phyloP scores from a whole-genome alignment of 495 filamentous ascomycete genomes.

The Aspergillus kassunensis region DNA sequence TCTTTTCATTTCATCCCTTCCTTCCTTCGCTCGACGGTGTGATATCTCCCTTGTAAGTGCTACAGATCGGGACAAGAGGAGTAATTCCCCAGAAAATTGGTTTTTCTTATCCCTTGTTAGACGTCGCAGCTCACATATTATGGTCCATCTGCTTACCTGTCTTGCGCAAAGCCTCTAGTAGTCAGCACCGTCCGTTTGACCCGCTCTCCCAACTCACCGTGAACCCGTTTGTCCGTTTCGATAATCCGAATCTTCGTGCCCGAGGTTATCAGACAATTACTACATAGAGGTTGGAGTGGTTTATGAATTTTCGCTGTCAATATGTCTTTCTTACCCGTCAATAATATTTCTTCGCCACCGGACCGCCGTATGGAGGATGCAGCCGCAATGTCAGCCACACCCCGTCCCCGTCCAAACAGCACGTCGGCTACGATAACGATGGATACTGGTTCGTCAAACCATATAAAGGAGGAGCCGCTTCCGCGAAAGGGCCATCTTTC shows the following conservation, averaged over 20 bases:
- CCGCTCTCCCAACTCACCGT: conserved; percentile 12
- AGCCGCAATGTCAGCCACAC: conserved; percentile 58
- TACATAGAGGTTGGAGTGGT: conserved; percentile 23
- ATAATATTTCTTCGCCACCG: conserved; percentile 60
- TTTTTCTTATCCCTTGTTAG: conserved; percentile 10
- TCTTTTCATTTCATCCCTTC: conserved; percentile 6
- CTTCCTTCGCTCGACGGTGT: conserved; percentile 7
- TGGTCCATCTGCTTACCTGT: conserved; percentile 22
- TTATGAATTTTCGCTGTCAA: conserved; percentile 17
- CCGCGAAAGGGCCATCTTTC: conserved; percentile 24
- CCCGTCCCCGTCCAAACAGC: conserved; percentile 48
- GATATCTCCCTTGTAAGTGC: conserved; percentile 12
- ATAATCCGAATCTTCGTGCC: conserved; percentile 15
- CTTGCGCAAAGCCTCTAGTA: conserved; percentile 23
- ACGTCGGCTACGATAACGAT: conserved; percentile 34
- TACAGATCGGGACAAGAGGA: not conserved
- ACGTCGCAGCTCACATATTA: conserved; percentile 8
- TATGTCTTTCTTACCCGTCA: conserved; percentile 73
- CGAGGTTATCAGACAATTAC: conserved; percentile 11
- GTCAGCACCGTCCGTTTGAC: conserved; percentile 18
- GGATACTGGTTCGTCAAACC: conserved; percentile 26
- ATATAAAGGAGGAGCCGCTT: conserved; percentile 23
- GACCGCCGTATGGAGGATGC: conserved; percentile 51
- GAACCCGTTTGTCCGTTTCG: conserved; percentile 5
- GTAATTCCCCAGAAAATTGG: conserved; percentile 4